phyloP scores from a whole-genome alignment of 2,329 filamentous ascomycete species.

The Bipolaris gigantea region DNA sequence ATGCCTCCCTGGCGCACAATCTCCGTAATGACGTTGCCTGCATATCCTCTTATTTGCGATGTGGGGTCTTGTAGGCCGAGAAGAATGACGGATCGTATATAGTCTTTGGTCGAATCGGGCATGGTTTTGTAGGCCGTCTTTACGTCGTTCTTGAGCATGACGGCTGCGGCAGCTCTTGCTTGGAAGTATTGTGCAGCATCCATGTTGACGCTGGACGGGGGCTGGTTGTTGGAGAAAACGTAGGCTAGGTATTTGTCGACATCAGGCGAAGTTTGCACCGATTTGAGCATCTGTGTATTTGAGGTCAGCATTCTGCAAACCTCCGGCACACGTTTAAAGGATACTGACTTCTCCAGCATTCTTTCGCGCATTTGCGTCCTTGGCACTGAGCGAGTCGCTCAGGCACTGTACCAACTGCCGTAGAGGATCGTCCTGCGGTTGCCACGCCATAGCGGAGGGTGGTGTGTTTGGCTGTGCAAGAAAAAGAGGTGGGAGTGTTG shows the following conservation, averaged over 20 bases:
- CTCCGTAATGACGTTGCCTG: conserved; percentile 93
- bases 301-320: conserved; percentile 30
- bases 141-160: conserved; percentile 96
- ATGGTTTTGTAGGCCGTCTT: conserved; percentile 74
- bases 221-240: conserved; percentile 74
- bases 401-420: conserved; percentile 86
- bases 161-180: conserved; percentile 82
- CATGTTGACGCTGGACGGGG: conserved; percentile 62
- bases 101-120: conserved; percentile 68
- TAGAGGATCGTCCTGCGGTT: conserved; percentile 84
- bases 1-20: conserved; percentile 82
- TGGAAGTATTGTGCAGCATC: conserved; percentile 67
- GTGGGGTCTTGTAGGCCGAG: conserved; percentile 79
- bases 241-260: conserved; percentile 97
- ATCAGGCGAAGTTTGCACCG: conserved; percentile 85
- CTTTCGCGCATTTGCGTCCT: conserved; percentile 78
- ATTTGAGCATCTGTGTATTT: conserved; percentile 75
- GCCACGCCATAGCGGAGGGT: conserved; percentile 74
- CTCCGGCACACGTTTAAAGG: conserved; percentile 9
- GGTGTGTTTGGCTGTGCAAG: conserved; percentile 20
- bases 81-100: conserved; percentile 79
- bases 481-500: conserved; percentile 10
- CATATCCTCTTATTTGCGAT: conserved; percentile 80
- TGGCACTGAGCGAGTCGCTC: conserved; percentile 86
- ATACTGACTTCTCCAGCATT: conserved; percentile 80